phyloP scores from a whole-genome alignment of 1,284 basidiomycete genomes.

The Flammula alnicola region DNA sequence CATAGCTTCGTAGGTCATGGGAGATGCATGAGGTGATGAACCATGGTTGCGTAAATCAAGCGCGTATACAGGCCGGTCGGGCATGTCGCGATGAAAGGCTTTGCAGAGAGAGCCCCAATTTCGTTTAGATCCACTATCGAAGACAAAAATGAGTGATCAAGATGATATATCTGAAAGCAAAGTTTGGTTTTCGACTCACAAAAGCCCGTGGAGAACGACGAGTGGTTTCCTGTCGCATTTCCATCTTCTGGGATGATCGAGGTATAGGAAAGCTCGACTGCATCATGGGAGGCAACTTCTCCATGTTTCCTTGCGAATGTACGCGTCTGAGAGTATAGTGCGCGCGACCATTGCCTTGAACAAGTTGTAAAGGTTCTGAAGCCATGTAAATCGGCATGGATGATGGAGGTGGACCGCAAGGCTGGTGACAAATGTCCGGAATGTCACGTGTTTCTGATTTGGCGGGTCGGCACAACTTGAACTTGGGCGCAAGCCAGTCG shows the following conservation, averaged over 20 bases:
- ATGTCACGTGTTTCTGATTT: no score
- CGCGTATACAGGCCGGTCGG: slow-evolving; percentile 67
- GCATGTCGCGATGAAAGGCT: slow-evolving; percentile 62
- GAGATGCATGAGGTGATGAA: slow-evolving; percentile 69
- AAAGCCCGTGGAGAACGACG: slow-evolving; percentile 70
- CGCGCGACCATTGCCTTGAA: no score
- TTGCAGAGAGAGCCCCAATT: slow-evolving; percentile 83
- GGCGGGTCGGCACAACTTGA: no score
- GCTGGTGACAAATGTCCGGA: no score
- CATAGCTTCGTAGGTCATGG: slow-evolving; percentile 77
- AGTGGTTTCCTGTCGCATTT: slow-evolving; percentile 42
- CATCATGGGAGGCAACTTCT: background rate
- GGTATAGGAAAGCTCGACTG: slow-evolving; percentile 32
- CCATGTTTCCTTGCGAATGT: slow-evolving; percentile 13
- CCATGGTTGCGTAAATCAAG: slow-evolving; percentile 90
- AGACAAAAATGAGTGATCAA: background rate
- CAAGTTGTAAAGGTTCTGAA: no score
- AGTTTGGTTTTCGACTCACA: slow-evolving; percentile 53
- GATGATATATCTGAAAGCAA: slow-evolving; percentile 1
- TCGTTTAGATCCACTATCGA: slow-evolving; percentile 74
- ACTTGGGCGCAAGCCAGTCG: no score
- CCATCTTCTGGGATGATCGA: slow-evolving; percentile 30
- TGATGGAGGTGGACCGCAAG: no score
- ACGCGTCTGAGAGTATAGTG: no score
- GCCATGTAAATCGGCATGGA: no score